Base-by-base conservation (phyloP, 371 early-diverging fungal genomes). In the Enterospora canceri region DNA sequence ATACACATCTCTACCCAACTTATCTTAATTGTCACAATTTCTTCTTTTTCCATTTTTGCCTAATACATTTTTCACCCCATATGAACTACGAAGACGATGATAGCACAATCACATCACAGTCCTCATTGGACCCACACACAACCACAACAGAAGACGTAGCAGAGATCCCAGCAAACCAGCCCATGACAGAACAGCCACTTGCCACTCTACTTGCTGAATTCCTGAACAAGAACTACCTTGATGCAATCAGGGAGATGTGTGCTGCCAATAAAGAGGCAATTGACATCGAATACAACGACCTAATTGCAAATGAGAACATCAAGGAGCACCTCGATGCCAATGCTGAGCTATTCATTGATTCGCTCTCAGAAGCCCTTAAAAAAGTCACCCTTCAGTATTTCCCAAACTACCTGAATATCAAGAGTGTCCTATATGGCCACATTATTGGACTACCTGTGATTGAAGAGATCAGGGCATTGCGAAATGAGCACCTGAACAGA, bases 291-390 rank as follows among this genome's bases (percentile, higher is more conserved):
- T 80, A 73, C 62, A 67, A 71, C 19, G 57, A 58, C 16, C 62
- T 53, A 30, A n/a, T n/a, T n/a, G n/a, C n/a, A n/a, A 59, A 23
- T 28, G 23, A 46, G 4, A 31, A 30, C 1, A 47, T 79, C n/a
- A 31, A 66, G 0, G 57, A 31, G 47, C 28, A 49, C 1, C 33
- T 73, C 12, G 28, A 71, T 35, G 31, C 28, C 21, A 35, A 54
- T 53, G 48, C 62, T 24, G 57, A 71, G n/a, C 34, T 73, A 8
- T 65, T 65, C 31, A 23, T 62, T 8, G 63, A 87, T 51, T 85
- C 96, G 65, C 86, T 96, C 79, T 91, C 95, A 73, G 84, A 87
- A 57, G 91, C 91, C 23, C 89, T 97, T 0, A 83, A 88, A 69
- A 88, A 87, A 53, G 89, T 91, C 0, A 91, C 92, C 0, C 76